A percentile compares a stretch with the other conserved stretches of the same genome.
Conservation (phyloP, 2,329 filamentous ascomycete species). For the Ceratocystiopsis minuta region DNA sequence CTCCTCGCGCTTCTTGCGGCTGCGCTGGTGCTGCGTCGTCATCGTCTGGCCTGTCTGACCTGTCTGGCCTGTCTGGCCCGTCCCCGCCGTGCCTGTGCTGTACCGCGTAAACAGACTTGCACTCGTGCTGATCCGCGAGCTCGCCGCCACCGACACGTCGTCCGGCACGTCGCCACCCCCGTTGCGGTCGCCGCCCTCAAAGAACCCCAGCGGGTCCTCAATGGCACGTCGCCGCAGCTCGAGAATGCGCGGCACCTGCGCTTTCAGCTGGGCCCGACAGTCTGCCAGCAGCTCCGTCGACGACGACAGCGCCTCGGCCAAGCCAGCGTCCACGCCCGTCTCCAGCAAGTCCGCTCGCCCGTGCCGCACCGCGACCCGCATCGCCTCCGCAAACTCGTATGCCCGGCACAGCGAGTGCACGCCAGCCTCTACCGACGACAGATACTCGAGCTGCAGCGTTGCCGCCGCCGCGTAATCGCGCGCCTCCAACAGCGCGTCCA, state of each 20-base stretch:
- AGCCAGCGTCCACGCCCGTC: constrained; percentile 54
- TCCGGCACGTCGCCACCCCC: constrained; percentile 45
- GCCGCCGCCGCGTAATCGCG: constrained; percentile 73
- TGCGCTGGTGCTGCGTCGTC: constrained; percentile 41
- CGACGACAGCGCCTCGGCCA: constrained; percentile 62
- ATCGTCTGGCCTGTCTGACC: constrained; percentile 5
- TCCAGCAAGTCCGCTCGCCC: constrained; percentile 43
- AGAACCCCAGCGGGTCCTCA: constrained; percentile 76
- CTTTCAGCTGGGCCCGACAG: constrained; percentile 67
- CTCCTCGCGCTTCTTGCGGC: constrained; percentile 69
- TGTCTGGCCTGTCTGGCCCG: constrained; percentile 7
- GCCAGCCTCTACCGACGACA: constrained; percentile 51
- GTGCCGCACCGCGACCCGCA: constrained; percentile 52
- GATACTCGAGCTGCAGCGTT: constrained; percentile 64
- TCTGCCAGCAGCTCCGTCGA: constrained; percentile 88
- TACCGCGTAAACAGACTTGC: constrained; percentile 89
- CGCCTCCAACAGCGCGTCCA: constrained; percentile 61
- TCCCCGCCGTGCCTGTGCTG: constrained; percentile 52
- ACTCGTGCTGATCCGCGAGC: constrained; percentile 60
- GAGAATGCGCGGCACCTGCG: constrained; percentile 69
- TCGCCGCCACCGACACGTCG: constrained; percentile 75
- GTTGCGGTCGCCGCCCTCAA: constrained; percentile 48
- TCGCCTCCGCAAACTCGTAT: constrained; percentile 75
- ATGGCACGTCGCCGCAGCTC: constrained; percentile 68
- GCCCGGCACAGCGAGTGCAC: constrained; percentile 70